Evolutionary conservation across 73 alveolate species (phyloP).

Genomic region (Diophrys appendiculata): DNA sequence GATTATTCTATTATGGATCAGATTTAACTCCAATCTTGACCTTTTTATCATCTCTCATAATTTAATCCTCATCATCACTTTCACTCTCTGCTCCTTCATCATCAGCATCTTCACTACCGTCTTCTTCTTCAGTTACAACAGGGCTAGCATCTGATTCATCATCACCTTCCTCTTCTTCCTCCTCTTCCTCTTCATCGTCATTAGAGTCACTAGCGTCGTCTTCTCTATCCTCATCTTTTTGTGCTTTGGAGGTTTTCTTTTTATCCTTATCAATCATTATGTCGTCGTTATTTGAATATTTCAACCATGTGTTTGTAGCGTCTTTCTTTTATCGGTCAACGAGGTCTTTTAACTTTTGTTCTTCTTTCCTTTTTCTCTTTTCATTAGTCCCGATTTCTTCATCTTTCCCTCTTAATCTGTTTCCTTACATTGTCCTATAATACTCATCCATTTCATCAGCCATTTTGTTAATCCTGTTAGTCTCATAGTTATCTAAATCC

Average conservation of each 20-base stretch:
- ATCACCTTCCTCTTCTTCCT: conserved; percentile 12
- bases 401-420: neutral
- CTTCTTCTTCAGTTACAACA: conserved; percentile 45
- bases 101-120: conserved; percentile 50
- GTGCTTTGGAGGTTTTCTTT: conserved; percentile 18
- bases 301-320: neutral
- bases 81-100: conserved; percentile 69
- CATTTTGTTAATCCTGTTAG: conserved; percentile 55
- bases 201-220: conserved; percentile 43
- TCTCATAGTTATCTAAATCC: conserved; percentile 36
- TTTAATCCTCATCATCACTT: conserved; percentile 77
- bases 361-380: neutral
- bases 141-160: conserved; percentile 25
- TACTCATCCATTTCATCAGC: conserved; percentile 60
- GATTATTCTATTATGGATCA: conserved; percentile 50
- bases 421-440: conserved; percentile 36
- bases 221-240: conserved; percentile 59
- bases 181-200: conserved; percentile 20
- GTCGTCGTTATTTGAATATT: conserved; percentile 18
- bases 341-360: conserved; percentile 10
- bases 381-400: conserved; percentile 1
- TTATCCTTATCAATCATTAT: conserved; percentile 27
- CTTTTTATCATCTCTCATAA: no score
- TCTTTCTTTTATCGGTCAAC: neutral
- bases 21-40: neutral